Evolutionary conservation across 2,329 filamentous ascomycete species (phyloP).

Genomic region (Diaporthe sp.): DNA sequence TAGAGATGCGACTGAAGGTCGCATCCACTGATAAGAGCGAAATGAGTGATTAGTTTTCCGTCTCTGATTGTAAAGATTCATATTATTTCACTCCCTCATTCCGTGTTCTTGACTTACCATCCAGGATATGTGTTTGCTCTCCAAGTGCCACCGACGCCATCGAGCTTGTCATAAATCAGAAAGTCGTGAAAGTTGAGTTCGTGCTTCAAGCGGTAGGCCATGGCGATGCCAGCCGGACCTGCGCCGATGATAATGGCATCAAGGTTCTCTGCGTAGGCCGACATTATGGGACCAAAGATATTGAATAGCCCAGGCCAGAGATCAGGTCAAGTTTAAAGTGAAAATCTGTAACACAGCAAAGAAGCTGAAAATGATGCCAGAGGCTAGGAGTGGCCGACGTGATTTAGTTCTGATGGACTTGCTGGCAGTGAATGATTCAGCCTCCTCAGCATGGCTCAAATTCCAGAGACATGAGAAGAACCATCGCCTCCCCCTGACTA

Average conservation of each 20-base stretch:
- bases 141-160: constrained; percentile 31
- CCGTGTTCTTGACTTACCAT: background rate
- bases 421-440: no score
- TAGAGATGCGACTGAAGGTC: background rate
- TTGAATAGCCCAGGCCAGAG: background rate
- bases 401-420: background rate
- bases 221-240: constrained; percentile 27
- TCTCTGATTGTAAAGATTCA: background rate
- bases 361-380: background rate
- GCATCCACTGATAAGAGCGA: background rate
- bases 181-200: constrained; percentile 32
- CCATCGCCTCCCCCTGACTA: background rate
- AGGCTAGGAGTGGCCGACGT: background rate
- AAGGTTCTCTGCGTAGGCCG: constrained; percentile 9
- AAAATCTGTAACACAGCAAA: background rate
- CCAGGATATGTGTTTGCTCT: constrained; percentile 29
- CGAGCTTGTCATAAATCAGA: constrained; percentile 20
- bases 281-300: constrained; percentile 9
- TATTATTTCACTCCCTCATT: background rate
- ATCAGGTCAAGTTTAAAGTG: background rate
- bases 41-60: background rate
- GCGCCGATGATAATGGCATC: constrained; percentile 22
- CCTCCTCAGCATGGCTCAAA: background rate
- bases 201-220: constrained; percentile 31
- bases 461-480: background rate